Base-by-base conservation (phyloP, 495 filamentous ascomycete genomes). In the Annulohypoxylon bovei region DNA sequence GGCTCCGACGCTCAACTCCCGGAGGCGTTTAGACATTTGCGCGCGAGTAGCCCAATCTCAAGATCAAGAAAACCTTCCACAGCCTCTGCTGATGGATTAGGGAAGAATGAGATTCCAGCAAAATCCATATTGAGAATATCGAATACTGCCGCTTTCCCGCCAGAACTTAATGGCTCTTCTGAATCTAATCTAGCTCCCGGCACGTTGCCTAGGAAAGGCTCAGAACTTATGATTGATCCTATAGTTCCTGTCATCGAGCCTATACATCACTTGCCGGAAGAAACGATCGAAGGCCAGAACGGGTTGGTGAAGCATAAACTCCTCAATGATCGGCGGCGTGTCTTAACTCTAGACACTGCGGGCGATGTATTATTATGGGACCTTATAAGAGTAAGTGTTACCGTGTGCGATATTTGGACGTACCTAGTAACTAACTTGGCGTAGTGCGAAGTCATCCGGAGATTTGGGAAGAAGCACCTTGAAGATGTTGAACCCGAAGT, bases 321-420 rank as follows among this genome's bases (percentile, higher is more conserved):
- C 73, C 80, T 99, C 32, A 98, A 97, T 81, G 95, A 99, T 75
- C 83, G 95, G 74, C 90, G 91, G 72, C 87, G 93, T 53, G 93
- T 95, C 16, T 81, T 99, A 64, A 99, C 95, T 0, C 80, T 97
- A 70, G 95, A 99, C 79, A 98, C 95, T 7, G 93, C 94, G 12
- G 96, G 95, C 16, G 95, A 98, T 76, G 94, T 99, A n/a, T 82
- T 96, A 42, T 79, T 99, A 71, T 99, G 95, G 95, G 96, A 99
- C 83, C 80, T 99, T 27, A 82, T 98, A 25, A 87, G 90, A 83
- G 93, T 94, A 81, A 64, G 74, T 69, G 14, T 37, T 33, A 44
- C 49, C 27, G 0, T 61, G 6, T 22, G 11, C 53, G 22, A 18
- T 55, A 50, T 22, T 47, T 23, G 47, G 52, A 20, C 60, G 75